phyloP scores from a whole-genome alignment of 139 green algal genomes.

The Picochlorum sp. region DNA sequence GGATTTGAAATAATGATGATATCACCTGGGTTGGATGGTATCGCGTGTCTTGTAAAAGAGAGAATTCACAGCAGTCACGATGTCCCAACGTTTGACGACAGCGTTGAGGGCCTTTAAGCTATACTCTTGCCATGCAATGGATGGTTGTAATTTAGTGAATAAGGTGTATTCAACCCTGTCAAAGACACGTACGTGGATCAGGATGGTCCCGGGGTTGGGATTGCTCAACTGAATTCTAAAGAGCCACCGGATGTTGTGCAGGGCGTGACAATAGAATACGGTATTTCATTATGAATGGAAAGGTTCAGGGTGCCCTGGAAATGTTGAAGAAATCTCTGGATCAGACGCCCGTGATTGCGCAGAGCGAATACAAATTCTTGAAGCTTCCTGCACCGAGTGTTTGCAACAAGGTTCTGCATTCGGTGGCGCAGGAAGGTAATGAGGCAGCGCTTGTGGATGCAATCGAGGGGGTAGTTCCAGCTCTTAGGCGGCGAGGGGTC shows the following conservation, averaged over 20 bases:
- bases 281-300: constrained; percentile 14
- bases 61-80: too few species aligned
- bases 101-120: too few species aligned
- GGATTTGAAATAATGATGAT: background rate
- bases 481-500: too few species aligned
- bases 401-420: constrained; percentile 13
- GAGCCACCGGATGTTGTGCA: background rate
- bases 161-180: background rate
- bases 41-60: too few species aligned
- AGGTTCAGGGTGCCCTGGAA: background rate
- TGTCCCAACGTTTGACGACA: too few species aligned
- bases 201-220: background rate
- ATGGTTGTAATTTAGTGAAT: too few species aligned
- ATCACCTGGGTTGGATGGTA: too few species aligned
- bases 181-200: background rate
- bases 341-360: background rate
- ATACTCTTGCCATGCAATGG: too few species aligned
- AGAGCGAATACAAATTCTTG: background rate
- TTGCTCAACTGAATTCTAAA: too few species aligned
- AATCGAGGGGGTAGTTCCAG: too few species aligned
- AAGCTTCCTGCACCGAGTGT: constrained; percentile 12
- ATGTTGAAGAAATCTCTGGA: constrained; percentile 8
- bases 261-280: constrained; percentile 10
- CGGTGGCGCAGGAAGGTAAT: background rate
- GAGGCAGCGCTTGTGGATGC: too few species aligned